Base-by-base conservation (phyloP, 2,329 filamentous ascomycete genomes). In the Penicillium sp. region DNA sequence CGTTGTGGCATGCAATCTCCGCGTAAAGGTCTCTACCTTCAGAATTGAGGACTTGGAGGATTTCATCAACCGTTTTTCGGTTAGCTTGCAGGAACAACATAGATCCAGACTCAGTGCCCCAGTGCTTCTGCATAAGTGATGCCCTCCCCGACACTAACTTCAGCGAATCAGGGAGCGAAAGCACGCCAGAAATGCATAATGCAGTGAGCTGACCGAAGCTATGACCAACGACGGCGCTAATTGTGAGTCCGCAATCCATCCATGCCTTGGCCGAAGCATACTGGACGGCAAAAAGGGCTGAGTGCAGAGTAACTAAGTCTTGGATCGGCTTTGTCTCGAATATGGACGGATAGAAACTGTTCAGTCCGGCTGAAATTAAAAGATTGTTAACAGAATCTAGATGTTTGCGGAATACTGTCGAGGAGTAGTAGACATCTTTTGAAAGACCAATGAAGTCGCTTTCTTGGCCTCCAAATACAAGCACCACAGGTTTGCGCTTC, bases 81-180 rank as follows among this genome's bases (percentile, higher is more conserved):
- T 14, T 24, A 0, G 66, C 71, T 46, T 75, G 62, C 0, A 74
- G 53, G 0, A 66, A 63, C 6, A 74, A 52, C 72, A 75, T 75
- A 0, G 56, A 58, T 0, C 72, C 72, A 0, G 56, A 28, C 28
- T 74, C 71, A 3, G 24, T 8, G 1, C 67, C 70, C 69, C 72
- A 76, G 2, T 55, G 42, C 2, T 67, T 60, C 1, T 64, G 52
- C 16, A 76, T 68, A 1, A 75, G 46, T 0, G 46, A 23, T 2
- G 74, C 72, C 5, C 74, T 64, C 0, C 61, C 64, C 0, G 64
- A 55, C 5, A 76, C 61, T 1, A 75, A 55, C 1, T 56, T 59
- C 5, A 74, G 30, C 0, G 63, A 62, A 42, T 75, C 71, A 4
- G 52, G 7, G 2, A 58, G 46, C 16, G 52, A 48, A 8, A 60